Evolutionary conservation across 345 rosid genomes (phyloP), one percentile per base, ranked within the genome.

Genomic region (Salix arbutifolia): DNA sequence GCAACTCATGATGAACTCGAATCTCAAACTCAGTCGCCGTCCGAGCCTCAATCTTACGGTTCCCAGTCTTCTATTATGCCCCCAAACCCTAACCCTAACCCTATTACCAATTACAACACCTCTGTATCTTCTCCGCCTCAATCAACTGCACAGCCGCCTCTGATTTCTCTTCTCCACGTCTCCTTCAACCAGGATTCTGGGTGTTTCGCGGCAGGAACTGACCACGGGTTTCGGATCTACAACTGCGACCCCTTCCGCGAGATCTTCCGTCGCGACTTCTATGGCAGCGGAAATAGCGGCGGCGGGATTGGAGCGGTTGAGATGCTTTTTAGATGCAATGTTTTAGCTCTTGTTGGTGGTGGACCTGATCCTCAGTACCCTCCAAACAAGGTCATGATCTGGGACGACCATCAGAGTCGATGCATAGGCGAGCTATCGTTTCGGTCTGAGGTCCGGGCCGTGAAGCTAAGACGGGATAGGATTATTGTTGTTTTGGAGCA

Each of bases 231-330:
- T 84, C 91, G 91, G 68, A 91, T 94, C 87, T 90, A 88, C 76
- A 96, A 92, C 70, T 94, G 98, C 81, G 98, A 92, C 38, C 97
- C 97, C 0, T 91, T 96, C 65, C 93, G 97, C 16, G 99, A 96
- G 91, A 90, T 91, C 33, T 94, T 94, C 83, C 91, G 97, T 75
- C 94, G 98, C 5, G 97, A 96, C 76, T 91, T 96, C 68, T 97
- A 87, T 48, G 85, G 89, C 28, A 33, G 14, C 19, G 18, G 50
- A 9, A 44, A 37, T 13, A 33, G 78, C 19, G 72, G 77, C 28
- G 91, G 91, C 44, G 98, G 98, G 18, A 82, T 96, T 48, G 92
- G 91, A 2, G 90, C 87, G 5, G 92, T 91, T 3, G 96, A 91
- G 82, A 96, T 96, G 99, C 92, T 92, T 30, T 96, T 93, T 79